Conservation (phyloP, 768 basidiomycete genomes). For the Cystobasidium onofrii region DNA sequence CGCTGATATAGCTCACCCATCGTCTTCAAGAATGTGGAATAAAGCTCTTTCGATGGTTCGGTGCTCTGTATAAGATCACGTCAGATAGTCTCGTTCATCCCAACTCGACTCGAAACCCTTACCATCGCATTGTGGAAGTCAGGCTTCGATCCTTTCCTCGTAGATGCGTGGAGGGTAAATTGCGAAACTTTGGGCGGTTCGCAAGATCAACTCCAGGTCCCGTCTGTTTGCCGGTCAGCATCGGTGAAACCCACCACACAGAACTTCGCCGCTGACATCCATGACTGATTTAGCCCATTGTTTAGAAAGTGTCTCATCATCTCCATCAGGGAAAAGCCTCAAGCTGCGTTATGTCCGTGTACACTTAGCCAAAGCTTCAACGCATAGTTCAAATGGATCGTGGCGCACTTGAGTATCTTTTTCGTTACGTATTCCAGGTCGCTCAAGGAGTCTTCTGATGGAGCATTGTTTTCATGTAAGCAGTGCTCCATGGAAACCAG, state of each 20-base stretch:
- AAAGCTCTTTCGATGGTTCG: constrained; percentile 33
- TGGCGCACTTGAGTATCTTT: constrained; percentile 60
- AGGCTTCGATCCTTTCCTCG: constrained; percentile 72
- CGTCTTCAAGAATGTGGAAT: constrained; percentile 32
- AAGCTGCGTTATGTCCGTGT: constrained; percentile 45
- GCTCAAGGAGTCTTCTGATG: constrained; percentile 67
- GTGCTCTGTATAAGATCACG: neutral
- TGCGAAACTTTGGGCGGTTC: constrained; percentile 60
- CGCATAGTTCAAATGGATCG: too few species aligned
- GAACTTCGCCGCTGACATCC: constrained; percentile 79
- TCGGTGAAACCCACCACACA: constrained; percentile 55
- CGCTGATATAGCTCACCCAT: constrained; percentile 31
- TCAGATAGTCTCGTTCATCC: too few species aligned
- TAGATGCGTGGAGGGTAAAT: constrained; percentile 84
- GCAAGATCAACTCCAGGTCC: too few species aligned
- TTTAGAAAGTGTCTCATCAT: constrained; percentile 51
- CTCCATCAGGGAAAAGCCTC: constrained; percentile 45
- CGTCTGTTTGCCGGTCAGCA: too few species aligned
- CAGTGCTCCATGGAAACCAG: too few species aligned
- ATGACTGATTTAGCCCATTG: constrained; percentile 76
- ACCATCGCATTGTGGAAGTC: constrained; percentile 91
- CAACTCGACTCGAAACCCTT: neutral
- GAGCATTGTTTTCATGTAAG: too few species aligned
- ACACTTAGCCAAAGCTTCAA: too few species aligned
- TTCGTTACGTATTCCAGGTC: constrained; percentile 67